phyloP scores from a whole-genome alignment of 805 yeast genomes.

The Saccharomyces paradoxus region DNA sequence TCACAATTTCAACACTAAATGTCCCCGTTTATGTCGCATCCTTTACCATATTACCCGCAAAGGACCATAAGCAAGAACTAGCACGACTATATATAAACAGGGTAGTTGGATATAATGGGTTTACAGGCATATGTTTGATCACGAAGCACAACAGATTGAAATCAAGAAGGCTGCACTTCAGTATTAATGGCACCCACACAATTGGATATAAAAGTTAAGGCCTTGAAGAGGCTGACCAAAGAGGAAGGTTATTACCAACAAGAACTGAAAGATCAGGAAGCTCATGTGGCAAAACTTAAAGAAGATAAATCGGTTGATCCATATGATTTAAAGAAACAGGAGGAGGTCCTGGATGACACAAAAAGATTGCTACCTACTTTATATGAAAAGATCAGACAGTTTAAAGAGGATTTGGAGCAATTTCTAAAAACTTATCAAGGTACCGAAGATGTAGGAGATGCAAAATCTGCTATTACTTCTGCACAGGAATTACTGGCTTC shows the following conservation, averaged over 20 bases:
- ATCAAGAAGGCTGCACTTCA: neutral
- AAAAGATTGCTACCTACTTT: constrained; percentile 44
- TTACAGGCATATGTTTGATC: neutral
- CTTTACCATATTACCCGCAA: neutral
- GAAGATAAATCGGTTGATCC: constrained; percentile 41
- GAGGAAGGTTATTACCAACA: constrained; percentile 55
- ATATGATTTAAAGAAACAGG: constrained; percentile 54
- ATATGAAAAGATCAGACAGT: constrained; percentile 35
- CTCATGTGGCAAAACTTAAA: constrained; percentile 41
- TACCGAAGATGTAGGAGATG: constrained; percentile 25
- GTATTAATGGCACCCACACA: constrained; percentile 56
- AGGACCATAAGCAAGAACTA: neutral
- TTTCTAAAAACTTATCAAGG: constrained; percentile 34
- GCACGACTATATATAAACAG: neutral
- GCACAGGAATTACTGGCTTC: constrained; percentile 22
- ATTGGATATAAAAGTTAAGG: constrained; percentile 61
- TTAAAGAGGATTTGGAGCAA: constrained; percentile 33
- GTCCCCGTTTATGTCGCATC: neutral
- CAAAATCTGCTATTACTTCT: constrained; percentile 19
- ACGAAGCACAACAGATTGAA: neutral
- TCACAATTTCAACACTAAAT: neutral
- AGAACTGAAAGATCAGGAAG: constrained; percentile 50
- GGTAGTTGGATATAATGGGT: neutral
- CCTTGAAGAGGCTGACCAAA: constrained; percentile 58
- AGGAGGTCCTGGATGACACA: constrained; percentile 48